A percentile compares a stretch with the other conserved stretches of the same genome.
phyloP scores from a whole-genome alignment of 257 asterid genomes.

The Solanum chmielewskii region DNA sequence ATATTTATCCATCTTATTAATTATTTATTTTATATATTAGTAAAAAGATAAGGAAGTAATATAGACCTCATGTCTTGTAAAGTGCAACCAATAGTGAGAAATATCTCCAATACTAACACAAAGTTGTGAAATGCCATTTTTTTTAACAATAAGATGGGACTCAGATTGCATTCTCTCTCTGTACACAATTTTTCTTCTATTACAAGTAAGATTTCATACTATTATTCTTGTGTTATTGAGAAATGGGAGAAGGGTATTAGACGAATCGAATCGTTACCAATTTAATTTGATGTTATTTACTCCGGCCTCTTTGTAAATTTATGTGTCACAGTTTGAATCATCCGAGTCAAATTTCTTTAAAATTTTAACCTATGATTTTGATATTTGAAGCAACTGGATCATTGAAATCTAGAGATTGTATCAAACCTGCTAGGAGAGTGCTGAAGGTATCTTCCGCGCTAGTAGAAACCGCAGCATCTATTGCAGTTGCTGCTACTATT shows the following conservation, averaged over 20 bases:
- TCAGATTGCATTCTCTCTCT: background rate
- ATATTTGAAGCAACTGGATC: background rate
- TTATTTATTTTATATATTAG: no score
- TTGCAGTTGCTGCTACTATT: constrained; percentile 54
- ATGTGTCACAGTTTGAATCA: background rate
- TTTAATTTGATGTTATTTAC: background rate
- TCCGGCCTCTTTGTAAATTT: background rate
- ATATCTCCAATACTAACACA: background rate
- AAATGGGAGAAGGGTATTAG: background rate
- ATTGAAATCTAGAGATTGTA: background rate
- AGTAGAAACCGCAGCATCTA: constrained; percentile 60
- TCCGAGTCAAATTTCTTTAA: background rate
- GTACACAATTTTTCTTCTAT: background rate
- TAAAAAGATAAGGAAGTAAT: background rate
- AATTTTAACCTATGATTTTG: background rate
- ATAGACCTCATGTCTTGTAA: background rate
- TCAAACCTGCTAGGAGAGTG: constrained; percentile 1
- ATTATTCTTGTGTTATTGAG: background rate
- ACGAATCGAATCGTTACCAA: background rate
- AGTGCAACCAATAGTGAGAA: background rate
- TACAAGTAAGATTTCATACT: background rate
- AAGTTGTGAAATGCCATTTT: background rate
- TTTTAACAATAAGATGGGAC: background rate
- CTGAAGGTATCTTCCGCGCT: constrained; percentile 27
- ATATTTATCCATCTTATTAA: background rate